phyloP scores from a whole-genome alignment of 306 rosid species.

The Trifolium subterraneum region DNA sequence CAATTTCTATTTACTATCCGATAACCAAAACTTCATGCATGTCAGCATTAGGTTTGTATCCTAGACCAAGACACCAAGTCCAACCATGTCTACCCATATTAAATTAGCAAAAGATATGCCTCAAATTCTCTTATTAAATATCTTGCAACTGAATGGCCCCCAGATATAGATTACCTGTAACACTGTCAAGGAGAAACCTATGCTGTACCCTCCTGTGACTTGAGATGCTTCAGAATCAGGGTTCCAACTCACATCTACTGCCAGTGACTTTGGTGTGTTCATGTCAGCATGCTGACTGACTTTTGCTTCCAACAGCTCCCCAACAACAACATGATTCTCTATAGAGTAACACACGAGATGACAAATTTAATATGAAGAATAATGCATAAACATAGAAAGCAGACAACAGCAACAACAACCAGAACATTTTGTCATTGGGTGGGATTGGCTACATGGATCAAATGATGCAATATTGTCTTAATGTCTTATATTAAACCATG shows the following conservation, averaged over 20 bases:
- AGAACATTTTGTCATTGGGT: not conserved
- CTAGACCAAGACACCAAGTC: constrained; percentile 35
- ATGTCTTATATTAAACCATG: constrained; percentile 4
- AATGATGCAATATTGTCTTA: constrained; percentile 8
- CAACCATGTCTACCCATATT: constrained; percentile 18
- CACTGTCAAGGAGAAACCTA: constrained; percentile 94
- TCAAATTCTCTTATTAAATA: constrained; percentile 29
- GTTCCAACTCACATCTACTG: constrained; percentile 72
- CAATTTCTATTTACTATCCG: constrained; percentile 26
- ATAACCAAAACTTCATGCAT: constrained; percentile 17
- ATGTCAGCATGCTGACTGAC: constrained; percentile 64
- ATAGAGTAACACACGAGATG: constrained; percentile 41
- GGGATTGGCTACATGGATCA: constrained; percentile 14
- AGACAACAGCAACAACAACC: constrained; percentile 19
- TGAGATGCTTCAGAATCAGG: constrained; percentile 90
- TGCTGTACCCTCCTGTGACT: constrained; percentile 92
- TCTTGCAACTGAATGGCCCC: constrained; percentile 26
- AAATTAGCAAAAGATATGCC: constrained; percentile 3
- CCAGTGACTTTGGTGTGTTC: constrained; percentile 77
- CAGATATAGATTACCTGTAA: constrained; percentile 69
- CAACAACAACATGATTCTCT: constrained; percentile 96
- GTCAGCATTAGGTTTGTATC: constrained; percentile 13
- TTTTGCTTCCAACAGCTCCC: constrained; percentile 91
- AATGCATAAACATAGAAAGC: constrained; percentile 20
- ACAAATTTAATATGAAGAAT: constrained; percentile 41